These are phyloP conservation scores for Marchantia polymorpha DNA, from an alignment of 225 moss, liverwort and hornwort species.

Conservation along the genomic window DNA sequence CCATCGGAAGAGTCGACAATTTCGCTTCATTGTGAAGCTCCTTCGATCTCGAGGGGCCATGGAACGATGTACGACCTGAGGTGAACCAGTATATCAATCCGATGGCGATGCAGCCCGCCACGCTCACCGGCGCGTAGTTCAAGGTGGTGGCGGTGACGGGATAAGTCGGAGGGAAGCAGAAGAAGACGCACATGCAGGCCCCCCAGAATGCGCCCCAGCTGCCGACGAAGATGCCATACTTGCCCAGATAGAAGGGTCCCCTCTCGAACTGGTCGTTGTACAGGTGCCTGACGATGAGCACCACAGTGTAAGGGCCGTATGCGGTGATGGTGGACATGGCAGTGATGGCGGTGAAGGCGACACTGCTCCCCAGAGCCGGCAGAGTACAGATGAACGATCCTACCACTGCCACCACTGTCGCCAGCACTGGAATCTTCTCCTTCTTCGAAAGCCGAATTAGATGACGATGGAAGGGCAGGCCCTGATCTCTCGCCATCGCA, in stretches of 20 bases:
- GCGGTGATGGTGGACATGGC: conserved; percentile 53
- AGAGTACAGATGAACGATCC: conserved; percentile 46
- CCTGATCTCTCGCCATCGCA: conserved; percentile 46
- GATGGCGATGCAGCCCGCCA: too few relatives aligned
- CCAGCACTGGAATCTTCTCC: conserved; percentile 36
- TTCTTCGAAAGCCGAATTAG: conserved; percentile 21
- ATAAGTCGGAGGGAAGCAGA: too few relatives aligned
- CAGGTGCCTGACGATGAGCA: conserved; percentile 40
- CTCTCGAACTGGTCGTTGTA: conserved; percentile 36
- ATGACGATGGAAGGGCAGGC: conserved; percentile 27
- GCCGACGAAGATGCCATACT: conserved; percentile 35
- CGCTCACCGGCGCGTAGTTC: too few relatives aligned
- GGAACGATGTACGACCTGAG: too few relatives aligned
- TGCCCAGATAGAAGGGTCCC: conserved; percentile 43
- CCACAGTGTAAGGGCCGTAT: conserved; percentile 46
- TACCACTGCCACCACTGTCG: conserved; percentile 41
- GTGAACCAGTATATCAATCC: too few relatives aligned
- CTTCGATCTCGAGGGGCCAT: too few relatives aligned
- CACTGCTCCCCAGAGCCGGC: conserved; percentile 39
- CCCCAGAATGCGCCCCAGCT: conserved; percentile 42
- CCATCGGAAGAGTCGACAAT: too few relatives aligned
- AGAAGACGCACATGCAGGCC: too few relatives aligned
- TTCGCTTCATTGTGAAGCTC: too few relatives aligned
- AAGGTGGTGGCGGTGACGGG: too few relatives aligned
- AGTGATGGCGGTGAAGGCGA: conserved; percentile 49